Evolutionary conservation across 768 basidiomycete genomes (phyloP).

Genomic region (Cystobasidium ongulense): DNA sequence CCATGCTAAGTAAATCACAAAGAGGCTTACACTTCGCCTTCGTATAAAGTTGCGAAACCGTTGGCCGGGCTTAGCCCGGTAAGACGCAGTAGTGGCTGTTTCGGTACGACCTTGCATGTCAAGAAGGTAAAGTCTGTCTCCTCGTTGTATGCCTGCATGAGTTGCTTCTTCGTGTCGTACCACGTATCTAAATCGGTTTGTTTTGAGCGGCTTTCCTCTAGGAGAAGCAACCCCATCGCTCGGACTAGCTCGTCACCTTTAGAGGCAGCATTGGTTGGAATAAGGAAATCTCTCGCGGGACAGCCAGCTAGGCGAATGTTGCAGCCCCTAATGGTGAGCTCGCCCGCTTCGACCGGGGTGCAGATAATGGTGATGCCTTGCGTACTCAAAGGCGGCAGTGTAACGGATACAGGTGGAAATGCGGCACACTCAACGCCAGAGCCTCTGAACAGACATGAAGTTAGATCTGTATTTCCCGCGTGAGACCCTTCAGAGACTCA

Average conservation of each 20-base stretch:
- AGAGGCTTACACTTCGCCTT: constrained; percentile 71
- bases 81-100: constrained; percentile 79
- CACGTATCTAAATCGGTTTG: constrained; percentile 60
- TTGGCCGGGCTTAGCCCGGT: constrained; percentile 81
- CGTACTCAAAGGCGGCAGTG: constrained; percentile 65
- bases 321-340: constrained; percentile 67
- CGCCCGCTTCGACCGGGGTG: constrained; percentile 59
- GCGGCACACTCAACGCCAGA: constrained; percentile 69
- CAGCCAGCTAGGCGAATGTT: constrained; percentile 68
- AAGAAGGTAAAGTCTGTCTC: constrained; percentile 46
- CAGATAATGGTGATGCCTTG: constrained; percentile 67
- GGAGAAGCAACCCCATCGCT: constrained; percentile 20
- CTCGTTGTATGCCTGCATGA: neutral
- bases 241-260: constrained; percentile 58
- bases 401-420: constrained; percentile 53
- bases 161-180: neutral
- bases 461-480: neutral
- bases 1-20: constrained; percentile 1
- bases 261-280: constrained; percentile 54
- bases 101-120: constrained; percentile 70
- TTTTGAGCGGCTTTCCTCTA: constrained; percentile 57
- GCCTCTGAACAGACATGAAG: constrained; percentile 52
- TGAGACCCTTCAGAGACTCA: constrained; percentile 43
- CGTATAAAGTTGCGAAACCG: constrained; percentile 87
- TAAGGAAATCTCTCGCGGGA: constrained; percentile 59